Conservation (phyloP, 352 stramenopile species). For the Phytophthora palmivora region DNA sequence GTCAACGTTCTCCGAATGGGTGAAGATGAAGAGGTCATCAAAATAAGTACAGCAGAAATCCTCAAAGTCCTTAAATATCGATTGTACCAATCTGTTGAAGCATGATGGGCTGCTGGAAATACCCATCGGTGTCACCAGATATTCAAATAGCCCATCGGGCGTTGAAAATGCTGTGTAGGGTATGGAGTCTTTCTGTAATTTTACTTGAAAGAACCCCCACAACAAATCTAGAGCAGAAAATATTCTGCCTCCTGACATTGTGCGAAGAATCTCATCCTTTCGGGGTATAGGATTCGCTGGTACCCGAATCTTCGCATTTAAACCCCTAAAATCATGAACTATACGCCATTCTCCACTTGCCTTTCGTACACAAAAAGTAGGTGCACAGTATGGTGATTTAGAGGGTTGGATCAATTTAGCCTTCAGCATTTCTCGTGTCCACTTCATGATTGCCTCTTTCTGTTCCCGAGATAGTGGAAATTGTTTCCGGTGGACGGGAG, state of each 20-base stretch:
- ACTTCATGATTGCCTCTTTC: neutral
- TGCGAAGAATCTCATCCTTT: conserved; percentile 4
- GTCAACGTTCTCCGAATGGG: neutral
- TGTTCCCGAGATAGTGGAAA: neutral
- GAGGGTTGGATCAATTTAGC: neutral
- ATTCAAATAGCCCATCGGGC: no score
- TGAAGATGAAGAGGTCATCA: conserved; percentile 13
- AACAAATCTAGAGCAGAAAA: no score
- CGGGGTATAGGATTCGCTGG: neutral
- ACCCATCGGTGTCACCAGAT: no score
- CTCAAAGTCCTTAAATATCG: neutral
- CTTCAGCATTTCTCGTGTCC: conserved; percentile 3
- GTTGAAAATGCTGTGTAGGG: conserved; percentile 5
- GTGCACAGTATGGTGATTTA: neutral
- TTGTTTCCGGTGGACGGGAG: no score
- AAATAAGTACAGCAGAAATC: conserved; percentile 14
- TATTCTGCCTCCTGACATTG: conserved; percentile 11
- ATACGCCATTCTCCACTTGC: no score
- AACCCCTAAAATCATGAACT: no score
- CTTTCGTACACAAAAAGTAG: no score
- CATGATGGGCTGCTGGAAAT: no score
- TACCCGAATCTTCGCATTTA: conserved; percentile 3
- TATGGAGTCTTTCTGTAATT: conserved; percentile 1
- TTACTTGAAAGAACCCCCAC: conserved; percentile 1
- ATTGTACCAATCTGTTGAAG: no score